Conservation (phyloP, 2,329 filamentous ascomycete genomes). For the Sordariomycetes sp. region DNA sequence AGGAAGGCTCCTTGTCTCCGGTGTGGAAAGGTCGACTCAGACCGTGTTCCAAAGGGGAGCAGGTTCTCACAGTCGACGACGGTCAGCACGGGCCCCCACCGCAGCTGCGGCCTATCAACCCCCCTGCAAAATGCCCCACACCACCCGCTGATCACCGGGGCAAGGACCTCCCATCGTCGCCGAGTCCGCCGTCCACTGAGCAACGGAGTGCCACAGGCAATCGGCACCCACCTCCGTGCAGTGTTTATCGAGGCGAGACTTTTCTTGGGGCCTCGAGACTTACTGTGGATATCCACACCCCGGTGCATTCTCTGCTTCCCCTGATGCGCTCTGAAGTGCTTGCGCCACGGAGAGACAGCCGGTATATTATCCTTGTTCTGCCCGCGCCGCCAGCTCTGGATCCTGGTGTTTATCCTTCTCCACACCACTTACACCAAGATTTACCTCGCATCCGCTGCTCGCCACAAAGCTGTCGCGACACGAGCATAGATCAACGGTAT, state of each 20-base stretch:
- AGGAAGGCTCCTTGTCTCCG: too few species aligned
- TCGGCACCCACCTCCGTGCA: neutral
- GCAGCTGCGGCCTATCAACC: neutral
- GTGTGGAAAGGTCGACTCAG: too few species aligned
- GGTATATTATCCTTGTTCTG: neutral
- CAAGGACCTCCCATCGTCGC: neutral
- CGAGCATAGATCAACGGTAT: neutral
- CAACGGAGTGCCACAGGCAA: neutral
- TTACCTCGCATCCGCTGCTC: too few species aligned
- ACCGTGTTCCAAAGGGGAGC: too few species aligned
- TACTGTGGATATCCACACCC: neutral
- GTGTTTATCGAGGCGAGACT: neutral
- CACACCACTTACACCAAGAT: neutral
- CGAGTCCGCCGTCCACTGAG: conserved; percentile 3
- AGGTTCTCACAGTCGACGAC: too few species aligned
- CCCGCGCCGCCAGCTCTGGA: neutral
- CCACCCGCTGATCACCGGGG: conserved; percentile 3
- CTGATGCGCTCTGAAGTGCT: neutral
- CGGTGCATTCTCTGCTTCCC: neutral
- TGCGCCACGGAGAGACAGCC: neutral
- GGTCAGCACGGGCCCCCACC: neutral
- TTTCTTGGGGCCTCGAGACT: neutral
- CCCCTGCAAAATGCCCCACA: neutral
- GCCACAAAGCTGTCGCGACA: neutral
- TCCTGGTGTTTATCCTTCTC: neutral